Evolutionary conservation across 768 basidiomycete genomes (phyloP), one percentile per base, ranked within the genome.

Genomic region (Naganishia friedmannii): DNA sequence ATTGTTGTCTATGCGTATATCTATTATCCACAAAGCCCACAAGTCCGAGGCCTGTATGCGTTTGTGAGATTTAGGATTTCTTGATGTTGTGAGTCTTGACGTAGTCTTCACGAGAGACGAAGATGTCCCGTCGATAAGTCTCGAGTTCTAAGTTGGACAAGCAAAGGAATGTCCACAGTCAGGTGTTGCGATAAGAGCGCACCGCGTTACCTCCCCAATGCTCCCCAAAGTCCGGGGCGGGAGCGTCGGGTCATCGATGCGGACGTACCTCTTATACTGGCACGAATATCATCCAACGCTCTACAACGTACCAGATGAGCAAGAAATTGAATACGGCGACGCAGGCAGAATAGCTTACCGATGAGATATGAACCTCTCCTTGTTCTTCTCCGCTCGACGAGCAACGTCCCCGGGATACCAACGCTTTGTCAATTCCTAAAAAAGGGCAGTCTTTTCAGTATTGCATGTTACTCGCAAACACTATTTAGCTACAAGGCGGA

Each of bases 51-150:
- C 53, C 42, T 10, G 42, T 17, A 2, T 23, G 28, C 15, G 53
- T n/a, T 9, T 23, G n/a, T 23, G 70, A 42, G 15, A 15, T 4
- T 12, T 53, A 32, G 19, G 48, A 32, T 26, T 66, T 34, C 34
- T 66, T n/a, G 32, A 54, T 51, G 8, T 53, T 54, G 65, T 66
- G 48, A 48, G 53, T 51, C n/a, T 32, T 28, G 3, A 53, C n/a
- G 23, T 58, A 69, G 12, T 69, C 68, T 37, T 58, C 56, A 31
- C 58, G 56, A 8, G 83, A 76, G 32, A 86, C 74, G 77, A 94
- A 94, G 66, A 93, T 85, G 75, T 88, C 88, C 58, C 87, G 81
- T 69, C 88, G 86, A 74, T 93, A 94, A 87, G 88, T 92, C 73
- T 87, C 79, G 53, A 94, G 83, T 77, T 94, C 91, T 92, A 37